phyloP scores from a whole-genome alignment of 2,329 filamentous ascomycete genomes.

The Colletotrichum sp. region DNA sequence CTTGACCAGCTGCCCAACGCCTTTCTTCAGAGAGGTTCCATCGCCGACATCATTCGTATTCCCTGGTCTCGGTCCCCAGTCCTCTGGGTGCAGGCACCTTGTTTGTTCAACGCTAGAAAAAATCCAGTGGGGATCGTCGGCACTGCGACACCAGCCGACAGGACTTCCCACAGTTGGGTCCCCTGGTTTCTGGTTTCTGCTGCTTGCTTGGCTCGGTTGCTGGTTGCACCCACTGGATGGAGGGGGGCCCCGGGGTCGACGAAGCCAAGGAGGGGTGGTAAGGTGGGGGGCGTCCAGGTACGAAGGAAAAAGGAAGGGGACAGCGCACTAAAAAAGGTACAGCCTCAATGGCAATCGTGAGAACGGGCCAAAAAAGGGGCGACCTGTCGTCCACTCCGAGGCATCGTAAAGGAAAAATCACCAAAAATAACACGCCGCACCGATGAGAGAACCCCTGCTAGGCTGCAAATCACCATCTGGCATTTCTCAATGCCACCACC shows the following conservation, averaged over 20 bases:
- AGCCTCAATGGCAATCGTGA: slow-evolving; percentile 20
- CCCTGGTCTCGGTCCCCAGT: slow-evolving; percentile 13
- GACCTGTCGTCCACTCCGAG: slow-evolving; percentile 12
- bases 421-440: slow-evolving; percentile 22
- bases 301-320: slow-evolving; percentile 14
- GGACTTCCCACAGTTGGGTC: slow-evolving; percentile 8
- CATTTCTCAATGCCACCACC: slow-evolving; percentile 1
- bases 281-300: slow-evolving; percentile 12
- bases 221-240: slow-evolving; percentile 12
- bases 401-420: not conserved
- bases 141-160: slow-evolving; percentile 16
- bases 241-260: not conserved
- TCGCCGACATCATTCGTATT: slow-evolving; percentile 24
- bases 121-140: slow-evolving; percentile 20
- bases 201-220: slow-evolving; percentile 19
- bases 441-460: slow-evolving; percentile 12
- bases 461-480: slow-evolving; percentile 19
- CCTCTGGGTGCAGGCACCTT: slow-evolving; percentile 13
- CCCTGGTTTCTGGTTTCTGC: slow-evolving; percentile 15
- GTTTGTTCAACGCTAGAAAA: slow-evolving; percentile 21
- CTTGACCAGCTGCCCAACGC: not conserved
- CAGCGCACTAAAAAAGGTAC: slow-evolving; percentile 16
- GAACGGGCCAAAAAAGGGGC: slow-evolving; percentile 19
- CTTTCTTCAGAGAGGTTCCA: slow-evolving; percentile 7
- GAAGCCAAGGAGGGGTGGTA: not conserved